Conservation (phyloP, 495 filamentous ascomycete species). For the Jackrogersella multiformis region DNA sequence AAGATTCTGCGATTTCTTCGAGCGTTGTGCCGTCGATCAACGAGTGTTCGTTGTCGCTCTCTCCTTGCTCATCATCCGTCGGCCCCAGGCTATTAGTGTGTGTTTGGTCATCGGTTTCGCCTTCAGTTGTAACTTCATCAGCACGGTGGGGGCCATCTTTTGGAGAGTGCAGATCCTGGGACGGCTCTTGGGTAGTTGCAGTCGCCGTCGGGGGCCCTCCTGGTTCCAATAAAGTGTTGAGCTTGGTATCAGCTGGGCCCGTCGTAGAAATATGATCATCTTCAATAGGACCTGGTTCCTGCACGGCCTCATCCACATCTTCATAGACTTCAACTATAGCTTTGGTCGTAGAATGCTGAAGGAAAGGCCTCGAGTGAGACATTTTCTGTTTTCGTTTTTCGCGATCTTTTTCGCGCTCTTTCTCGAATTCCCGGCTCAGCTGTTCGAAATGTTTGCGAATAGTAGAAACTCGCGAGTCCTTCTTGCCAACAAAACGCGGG, state of each 20-base stretch:
- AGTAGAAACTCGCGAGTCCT: slow-evolving; percentile 80
- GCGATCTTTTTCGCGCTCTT: slow-evolving; percentile 86
- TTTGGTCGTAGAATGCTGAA: slow-evolving; percentile 88
- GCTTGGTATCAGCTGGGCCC: slow-evolving; percentile 44
- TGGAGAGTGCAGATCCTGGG: slow-evolving; percentile 4
- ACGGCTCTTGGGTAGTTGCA: slow-evolving; percentile 7
- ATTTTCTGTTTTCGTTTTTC: slow-evolving; percentile 83
- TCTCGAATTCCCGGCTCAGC: slow-evolving; percentile 94
- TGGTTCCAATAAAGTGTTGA: slow-evolving; percentile 45
- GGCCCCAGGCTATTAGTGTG: slow-evolving; percentile 56
- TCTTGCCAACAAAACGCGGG: slow-evolving; percentile 80
- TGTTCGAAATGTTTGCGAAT: slow-evolving; percentile 97
- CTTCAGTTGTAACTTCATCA: slow-evolving; percentile 56
- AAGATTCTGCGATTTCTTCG: slow-evolving; percentile 67
- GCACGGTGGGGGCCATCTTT: slow-evolving; percentile 18
- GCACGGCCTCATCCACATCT: slow-evolving; percentile 90
- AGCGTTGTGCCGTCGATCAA: slow-evolving; percentile 66
- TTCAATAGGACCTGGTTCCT: slow-evolving; percentile 78
- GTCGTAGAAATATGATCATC: slow-evolving; percentile 58
- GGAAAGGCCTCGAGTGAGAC: slow-evolving; percentile 79
- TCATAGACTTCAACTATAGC: slow-evolving; percentile 96
- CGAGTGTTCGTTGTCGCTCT: slow-evolving; percentile 74
- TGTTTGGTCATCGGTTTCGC: slow-evolving; percentile 60
- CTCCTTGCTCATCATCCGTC: slow-evolving; percentile 74
- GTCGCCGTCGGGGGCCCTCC: slow-evolving; percentile 38